Evolutionary conservation across 2,329 filamentous ascomycete genomes (phyloP), one percentile per base, ranked within the genome.

Genomic region (Alternaria longipes): DNA sequence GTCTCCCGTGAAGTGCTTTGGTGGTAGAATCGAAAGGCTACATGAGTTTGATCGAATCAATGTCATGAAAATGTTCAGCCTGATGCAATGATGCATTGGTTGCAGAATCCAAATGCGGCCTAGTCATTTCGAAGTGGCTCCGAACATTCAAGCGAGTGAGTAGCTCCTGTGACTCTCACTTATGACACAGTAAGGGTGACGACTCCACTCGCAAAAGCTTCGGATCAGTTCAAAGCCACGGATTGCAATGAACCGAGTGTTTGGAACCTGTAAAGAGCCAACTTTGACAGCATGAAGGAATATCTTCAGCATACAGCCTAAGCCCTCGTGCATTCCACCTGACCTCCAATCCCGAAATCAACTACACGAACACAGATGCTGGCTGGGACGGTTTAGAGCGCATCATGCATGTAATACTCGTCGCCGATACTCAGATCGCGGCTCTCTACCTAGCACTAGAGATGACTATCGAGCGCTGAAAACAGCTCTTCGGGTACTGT

Each of bases 401-500:
- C 9, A 62, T 72, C 59, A 68, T 62, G 3, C 50, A 57, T 36
- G 63, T 63, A 14, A 56, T 59, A 24, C 55, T 47, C 4, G 59
- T 63, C 11, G 55, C 54, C 0, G 65, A 69, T 55, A 62, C 58
- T 3, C 63, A 65, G 24, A 32, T 68, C 3, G 66, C 65, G 14
- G 50, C 45, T 34, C 56, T 67, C 34, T 61, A 64, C 63, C 71
- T 57, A 55, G 67, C 49, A 38, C 30, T 49, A 2, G 66, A 68
- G 8, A 74, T 11, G 28, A 30, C 70, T 0, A 73, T 77, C 45
- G 47, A 64, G 5, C 68, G 75, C 42, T 81, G 79, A 79, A 71
- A 77, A 52, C 61, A 24, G 0, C 61, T 81, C 2, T 82, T 81
- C 61, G 57, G 60, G 9, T 75, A 79, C 46, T 63, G 66, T 4